Evolutionary conservation across 495 filamentous ascomycete species (phyloP).

Genomic region (Penicillium samsonianum): DNA sequence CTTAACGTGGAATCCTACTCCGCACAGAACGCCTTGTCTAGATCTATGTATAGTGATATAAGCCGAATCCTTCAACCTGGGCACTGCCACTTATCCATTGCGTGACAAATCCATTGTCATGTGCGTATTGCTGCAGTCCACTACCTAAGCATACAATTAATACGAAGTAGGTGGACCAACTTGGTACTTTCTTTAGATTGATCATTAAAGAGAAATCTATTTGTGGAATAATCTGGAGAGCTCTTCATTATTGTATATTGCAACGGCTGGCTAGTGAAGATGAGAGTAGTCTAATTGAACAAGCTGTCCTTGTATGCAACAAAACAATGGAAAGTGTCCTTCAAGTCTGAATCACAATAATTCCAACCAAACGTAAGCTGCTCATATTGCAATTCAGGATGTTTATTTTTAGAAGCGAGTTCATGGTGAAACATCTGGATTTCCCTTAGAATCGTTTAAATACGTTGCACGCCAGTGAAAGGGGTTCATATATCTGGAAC

Average conservation of each 20-base stretch:
- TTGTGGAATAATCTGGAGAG: not conserved
- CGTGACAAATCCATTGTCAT: not conserved
- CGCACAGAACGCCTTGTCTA: not conserved
- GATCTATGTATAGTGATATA: not conserved
- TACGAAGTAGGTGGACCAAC: not conserved
- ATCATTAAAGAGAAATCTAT: not conserved
- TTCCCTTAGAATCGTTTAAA: not conserved
- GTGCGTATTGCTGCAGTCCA: not conserved
- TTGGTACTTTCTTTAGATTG: not conserved
- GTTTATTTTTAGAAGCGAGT: conserved; percentile 9
- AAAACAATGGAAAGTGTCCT: not conserved
- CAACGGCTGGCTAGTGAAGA: too few relatives aligned
- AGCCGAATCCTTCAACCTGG: not conserved
- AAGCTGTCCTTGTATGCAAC: not conserved
- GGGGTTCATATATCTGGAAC: conserved; percentile 10
- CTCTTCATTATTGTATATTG: not conserved
- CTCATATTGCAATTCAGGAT: not conserved
- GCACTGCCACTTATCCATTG: not conserved
- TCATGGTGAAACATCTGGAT: conserved; percentile 4
- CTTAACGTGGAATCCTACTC: not conserved
- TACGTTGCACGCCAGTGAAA: conserved; percentile 2
- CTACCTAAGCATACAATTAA: not conserved
- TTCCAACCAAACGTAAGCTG: not conserved
- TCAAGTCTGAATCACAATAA: conserved; percentile 1
- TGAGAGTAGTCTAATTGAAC: not conserved